Conservation (phyloP, 805 yeast species). For the Metschnikowia anglica region DNA sequence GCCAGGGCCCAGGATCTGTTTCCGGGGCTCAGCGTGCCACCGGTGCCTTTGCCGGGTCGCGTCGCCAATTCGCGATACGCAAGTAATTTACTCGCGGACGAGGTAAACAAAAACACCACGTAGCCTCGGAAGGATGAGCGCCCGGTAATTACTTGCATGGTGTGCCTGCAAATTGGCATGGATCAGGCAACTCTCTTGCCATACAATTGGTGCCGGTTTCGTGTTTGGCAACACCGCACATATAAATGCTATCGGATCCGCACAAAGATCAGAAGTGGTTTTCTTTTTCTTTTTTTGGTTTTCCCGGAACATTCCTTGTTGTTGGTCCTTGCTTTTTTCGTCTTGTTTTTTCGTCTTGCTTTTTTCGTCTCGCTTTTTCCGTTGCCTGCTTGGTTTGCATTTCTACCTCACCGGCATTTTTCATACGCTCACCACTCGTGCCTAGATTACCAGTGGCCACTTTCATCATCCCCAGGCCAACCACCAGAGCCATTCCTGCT, state of each 20-base stretch:
- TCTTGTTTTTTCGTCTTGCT: neutral
- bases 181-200: conserved; percentile 1
- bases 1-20: neutral
- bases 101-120: conserved; percentile 16
- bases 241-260: conserved; percentile 7
- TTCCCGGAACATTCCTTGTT: too few relatives aligned
- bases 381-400: neutral
- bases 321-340: too few relatives aligned
- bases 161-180: conserved; percentile 23
- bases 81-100: conserved; percentile 15
- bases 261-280: neutral
- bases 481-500: too few relatives aligned
- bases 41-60: conserved; percentile 6
- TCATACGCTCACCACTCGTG: too few relatives aligned
- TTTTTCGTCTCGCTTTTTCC: neutral
- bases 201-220: neutral
- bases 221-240: conserved; percentile 9
- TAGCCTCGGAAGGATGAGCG: too few relatives aligned
- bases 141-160: conserved; percentile 21
- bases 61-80: conserved; percentile 15
- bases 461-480: too few relatives aligned
- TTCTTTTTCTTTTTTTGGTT: neutral
- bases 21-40: neutral
- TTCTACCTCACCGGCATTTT: too few relatives aligned
- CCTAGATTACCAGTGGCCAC: neutral